These are phyloP conservation scores for Litchi chinensis DNA, from an alignment of 345 rosid genomes.

Conservation along the genomic window DNA sequence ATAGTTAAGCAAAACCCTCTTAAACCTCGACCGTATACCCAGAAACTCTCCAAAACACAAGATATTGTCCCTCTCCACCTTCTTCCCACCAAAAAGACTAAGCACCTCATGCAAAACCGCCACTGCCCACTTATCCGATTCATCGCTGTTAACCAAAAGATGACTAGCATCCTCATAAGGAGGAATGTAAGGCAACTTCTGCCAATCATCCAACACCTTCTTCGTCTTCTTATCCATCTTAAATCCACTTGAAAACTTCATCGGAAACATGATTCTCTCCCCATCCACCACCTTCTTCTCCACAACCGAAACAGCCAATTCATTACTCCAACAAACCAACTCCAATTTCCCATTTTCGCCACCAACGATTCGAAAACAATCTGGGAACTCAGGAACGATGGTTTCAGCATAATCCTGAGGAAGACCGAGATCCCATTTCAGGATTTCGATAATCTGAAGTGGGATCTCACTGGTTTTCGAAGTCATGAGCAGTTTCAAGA, in stretches of 20 bases:
- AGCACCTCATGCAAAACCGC: slow-evolving; percentile 79
- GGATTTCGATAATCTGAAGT: slow-evolving; percentile 47
- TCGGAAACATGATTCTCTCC: slow-evolving; percentile 49
- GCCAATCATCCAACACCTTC: slow-evolving; percentile 83
- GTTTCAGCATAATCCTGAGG: slow-evolving; percentile 55
- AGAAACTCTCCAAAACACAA: slow-evolving; percentile 66
- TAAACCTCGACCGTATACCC: slow-evolving; percentile 82
- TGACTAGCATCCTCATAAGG: slow-evolving; percentile 72
- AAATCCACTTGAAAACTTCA: slow-evolving; percentile 63
- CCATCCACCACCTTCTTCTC: slow-evolving; percentile 55
- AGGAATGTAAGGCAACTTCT: slow-evolving; percentile 79
- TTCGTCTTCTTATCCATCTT: slow-evolving; percentile 75
- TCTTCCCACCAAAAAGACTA: slow-evolving; percentile 74
- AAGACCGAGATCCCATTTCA: slow-evolving; percentile 89
- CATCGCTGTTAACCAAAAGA: slow-evolving; percentile 59
- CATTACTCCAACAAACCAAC: slow-evolving; percentile 82
- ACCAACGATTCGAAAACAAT: slow-evolving; percentile 62
- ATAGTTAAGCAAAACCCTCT: slow-evolving; percentile 76
- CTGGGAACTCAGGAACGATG: slow-evolving; percentile 80
- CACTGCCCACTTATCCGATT: slow-evolving; percentile 80
- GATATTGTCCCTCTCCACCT: slow-evolving; percentile 61
- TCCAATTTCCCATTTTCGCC: slow-evolving; percentile 43
- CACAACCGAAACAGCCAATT: slow-evolving; percentile 56
- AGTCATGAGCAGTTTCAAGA: slow-evolving; percentile 75
- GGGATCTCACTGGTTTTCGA: slow-evolving; percentile 63